Evolutionary conservation across 345 rosid genomes (phyloP).

Genomic region (Excoecaria cochinchinensis): DNA sequence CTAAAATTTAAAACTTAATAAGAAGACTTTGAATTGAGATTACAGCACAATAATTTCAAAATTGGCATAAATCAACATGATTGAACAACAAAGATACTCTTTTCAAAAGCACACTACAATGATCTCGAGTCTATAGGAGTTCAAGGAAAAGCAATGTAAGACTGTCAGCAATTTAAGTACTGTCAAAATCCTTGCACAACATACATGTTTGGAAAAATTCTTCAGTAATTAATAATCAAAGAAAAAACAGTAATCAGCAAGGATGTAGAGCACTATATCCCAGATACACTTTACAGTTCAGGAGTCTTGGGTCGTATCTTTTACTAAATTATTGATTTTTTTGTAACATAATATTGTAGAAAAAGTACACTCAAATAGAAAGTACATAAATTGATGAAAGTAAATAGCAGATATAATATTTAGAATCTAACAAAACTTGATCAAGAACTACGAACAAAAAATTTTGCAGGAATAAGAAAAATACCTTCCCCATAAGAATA

Average conservation of each 20-base stretch:
- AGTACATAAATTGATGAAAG: background rate
- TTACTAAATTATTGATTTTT: background rate
- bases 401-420: no score
- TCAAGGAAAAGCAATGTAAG: background rate
- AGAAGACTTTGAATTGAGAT: no score
- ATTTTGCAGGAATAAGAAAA: slow-evolving; percentile 14
- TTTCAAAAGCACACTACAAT: background rate
- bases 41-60: no score
- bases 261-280: background rate
- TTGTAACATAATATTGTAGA: background rate
- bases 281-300: background rate
- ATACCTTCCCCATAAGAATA: slow-evolving; percentile 62
- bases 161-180: background rate
- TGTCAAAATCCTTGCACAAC: background rate
- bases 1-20: no score
- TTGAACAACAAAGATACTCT: background rate
- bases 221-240: background rate
- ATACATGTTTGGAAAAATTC: background rate
- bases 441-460: background rate
- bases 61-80: no score
- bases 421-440: background rate
- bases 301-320: background rate
- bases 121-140: background rate
- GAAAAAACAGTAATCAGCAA: background rate
- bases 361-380: background rate